These are phyloP conservation scores for Gastrodia elata DNA, from an alignment of 106 monocot genomes.

Conservation along the genomic window DNA sequence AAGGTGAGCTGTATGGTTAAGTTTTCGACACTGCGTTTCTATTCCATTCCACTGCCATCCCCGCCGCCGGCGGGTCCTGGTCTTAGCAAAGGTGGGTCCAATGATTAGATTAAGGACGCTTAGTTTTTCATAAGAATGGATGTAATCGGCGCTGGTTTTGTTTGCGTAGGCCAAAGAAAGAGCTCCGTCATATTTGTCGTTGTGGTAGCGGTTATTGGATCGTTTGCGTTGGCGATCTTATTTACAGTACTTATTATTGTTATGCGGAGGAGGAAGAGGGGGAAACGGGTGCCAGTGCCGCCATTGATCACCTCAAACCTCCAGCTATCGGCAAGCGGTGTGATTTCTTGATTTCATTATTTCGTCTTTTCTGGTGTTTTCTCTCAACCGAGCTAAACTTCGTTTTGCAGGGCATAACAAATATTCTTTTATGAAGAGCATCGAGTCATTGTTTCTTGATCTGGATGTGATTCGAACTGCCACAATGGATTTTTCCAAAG, in stretches of 20 bases:
- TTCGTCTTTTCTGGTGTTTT: not conserved
- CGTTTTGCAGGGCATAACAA: not conserved
- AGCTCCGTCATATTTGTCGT: not conserved
- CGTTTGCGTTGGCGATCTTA: not conserved
- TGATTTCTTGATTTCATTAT: not conserved
- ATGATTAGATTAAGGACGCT: too few species aligned
- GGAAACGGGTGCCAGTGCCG: not conserved
- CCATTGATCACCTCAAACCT: not conserved
- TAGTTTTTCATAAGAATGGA: not conserved
- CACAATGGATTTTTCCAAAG: conserved; percentile 4
- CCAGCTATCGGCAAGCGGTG: not conserved
- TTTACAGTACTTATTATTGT: not conserved
- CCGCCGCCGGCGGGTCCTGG: too few species aligned
- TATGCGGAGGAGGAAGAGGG: not conserved
- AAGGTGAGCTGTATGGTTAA: not conserved
- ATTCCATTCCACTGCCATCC: not conserved
- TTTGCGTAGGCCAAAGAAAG: not conserved
- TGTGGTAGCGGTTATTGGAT: not conserved
- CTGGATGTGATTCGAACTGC: not conserved
- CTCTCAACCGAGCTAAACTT: not conserved
- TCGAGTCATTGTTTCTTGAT: conserved; percentile 1
- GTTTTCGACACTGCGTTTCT: not conserved
- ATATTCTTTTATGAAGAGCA: not conserved
- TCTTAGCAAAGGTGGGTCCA: too few species aligned
- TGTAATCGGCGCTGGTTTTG: too few species aligned